Evolutionary conservation across 441 rosid genomes (phyloP), one percentile per base, ranked within the genome.

Genomic region (Euphorbia schlechtendalii): DNA sequence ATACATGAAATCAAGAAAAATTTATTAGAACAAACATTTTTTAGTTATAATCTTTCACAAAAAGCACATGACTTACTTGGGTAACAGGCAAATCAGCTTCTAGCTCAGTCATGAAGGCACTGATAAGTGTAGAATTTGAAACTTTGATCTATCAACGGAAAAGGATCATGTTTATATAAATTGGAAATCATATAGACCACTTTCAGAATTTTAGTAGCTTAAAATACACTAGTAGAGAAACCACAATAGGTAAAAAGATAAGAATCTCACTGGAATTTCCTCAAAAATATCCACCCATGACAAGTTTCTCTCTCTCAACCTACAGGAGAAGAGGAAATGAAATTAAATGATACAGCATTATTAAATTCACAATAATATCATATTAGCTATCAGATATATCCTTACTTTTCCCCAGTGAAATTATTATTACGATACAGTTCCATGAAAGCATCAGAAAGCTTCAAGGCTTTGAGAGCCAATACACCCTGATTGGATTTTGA

Each of bases 251-350:
- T 17, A 69, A 60, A 52, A 38, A 60, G 45, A 27, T 21, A 63
- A 46, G 56, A 73, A 56, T 67, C 96, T 84, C 89, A 93, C 99
- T 24, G 99, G 99, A 62, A 93, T 93, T 75, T 93, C 99, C 74
- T 94, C 99, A 73, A 94, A 94, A 63, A 94, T 90, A 78, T 90
- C 97, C 82, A 87, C 90, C 99, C 99, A 94, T 40, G 99, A 87
- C 83, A 94, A 82, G 68, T 89, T 94, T 72, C 81, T 88, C 88
- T 90, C 99, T 73, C 99, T 90, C 90, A 93, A 78, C 83, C 99
- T 93, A 71, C n/a, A 34, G 70, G 51, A 72, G 54, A 59, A 43
- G 56, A 74, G 21, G 62, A 49, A 40, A 61, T n/a, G n/a, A 5
- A 32, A 69, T n/a, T 71, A 56, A 51, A 76, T 48, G 49, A 69